Evolutionary conservation across 1,139 yeast species (phyloP).

Genomic region (Candida gigantensis): DNA sequence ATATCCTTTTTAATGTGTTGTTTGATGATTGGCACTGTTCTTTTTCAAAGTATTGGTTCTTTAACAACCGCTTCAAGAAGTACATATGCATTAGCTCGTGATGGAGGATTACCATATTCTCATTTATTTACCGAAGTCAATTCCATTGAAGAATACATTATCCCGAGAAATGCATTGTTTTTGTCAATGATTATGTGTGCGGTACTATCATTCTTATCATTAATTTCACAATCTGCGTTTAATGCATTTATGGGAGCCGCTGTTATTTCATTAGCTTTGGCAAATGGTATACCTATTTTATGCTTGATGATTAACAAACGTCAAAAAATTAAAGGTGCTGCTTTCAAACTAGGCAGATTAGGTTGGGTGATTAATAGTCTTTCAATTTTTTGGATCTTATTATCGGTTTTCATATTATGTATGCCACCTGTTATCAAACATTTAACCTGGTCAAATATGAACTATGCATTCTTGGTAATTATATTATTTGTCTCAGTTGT

Average conservation of each 20-base stretch:
- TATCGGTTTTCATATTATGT: constrained; percentile 65
- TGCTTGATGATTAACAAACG: constrained; percentile 64
- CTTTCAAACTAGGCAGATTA: constrained; percentile 62
- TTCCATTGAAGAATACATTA: constrained; percentile 52
- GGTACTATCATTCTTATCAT: constrained; percentile 60
- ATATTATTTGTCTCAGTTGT: constrained; percentile 49
- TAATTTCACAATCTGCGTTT: constrained; percentile 74
- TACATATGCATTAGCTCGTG: constrained; percentile 86
- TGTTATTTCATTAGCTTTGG: constrained; percentile 71
- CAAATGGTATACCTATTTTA: constrained; percentile 75
- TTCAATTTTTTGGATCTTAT: constrained; percentile 60
- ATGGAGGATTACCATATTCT: constrained; percentile 78
- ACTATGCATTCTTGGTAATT: constrained; percentile 70
- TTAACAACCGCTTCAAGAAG: constrained; percentile 85
- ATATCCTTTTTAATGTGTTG: constrained; percentile 68
- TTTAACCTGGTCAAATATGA: constrained; percentile 64
- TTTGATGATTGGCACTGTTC: constrained; percentile 67
- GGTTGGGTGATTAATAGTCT: constrained; percentile 67
- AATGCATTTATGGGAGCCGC: constrained; percentile 89
- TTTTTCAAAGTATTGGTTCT: constrained; percentile 79
- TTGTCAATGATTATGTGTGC: constrained; percentile 69
- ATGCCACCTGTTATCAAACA: constrained; percentile 70
- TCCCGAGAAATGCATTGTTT: constrained; percentile 73
- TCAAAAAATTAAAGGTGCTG: constrained; percentile 65
- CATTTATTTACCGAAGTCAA: constrained; percentile 67